Evolutionary conservation across 306 rosid genomes (phyloP).

Genomic region (Urtica urens): DNA sequence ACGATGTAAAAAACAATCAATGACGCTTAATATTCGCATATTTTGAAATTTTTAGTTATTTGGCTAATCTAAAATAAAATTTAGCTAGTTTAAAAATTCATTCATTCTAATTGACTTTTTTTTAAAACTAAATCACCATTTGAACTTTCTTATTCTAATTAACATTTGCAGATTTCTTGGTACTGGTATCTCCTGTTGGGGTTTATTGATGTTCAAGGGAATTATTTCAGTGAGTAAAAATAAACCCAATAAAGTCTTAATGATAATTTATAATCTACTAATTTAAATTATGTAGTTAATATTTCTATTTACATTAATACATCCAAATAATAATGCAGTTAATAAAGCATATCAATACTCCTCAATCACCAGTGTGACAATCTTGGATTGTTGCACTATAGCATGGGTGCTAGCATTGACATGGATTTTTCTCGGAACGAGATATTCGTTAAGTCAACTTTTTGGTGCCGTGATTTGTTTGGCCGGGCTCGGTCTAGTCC

Average conservation of each 20-base stretch:
- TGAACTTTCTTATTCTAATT: not conserved
- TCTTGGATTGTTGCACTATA: conserved; percentile 53
- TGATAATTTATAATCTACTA: too few relatives aligned
- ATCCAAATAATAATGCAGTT: conserved; percentile 31
- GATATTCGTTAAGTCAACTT: conserved; percentile 49
- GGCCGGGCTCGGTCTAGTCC: conserved; percentile 49
- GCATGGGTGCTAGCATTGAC: conserved; percentile 57
- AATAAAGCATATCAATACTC: conserved; percentile 56
- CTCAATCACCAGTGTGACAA: conserved; percentile 55
- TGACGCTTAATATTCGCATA: too few relatives aligned
- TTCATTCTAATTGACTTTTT: too few relatives aligned
- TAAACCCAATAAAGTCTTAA: too few relatives aligned
- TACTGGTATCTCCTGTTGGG: conserved; percentile 61
- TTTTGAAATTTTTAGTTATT: too few relatives aligned
- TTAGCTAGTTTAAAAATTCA: too few relatives aligned
- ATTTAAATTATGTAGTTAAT: not conserved
- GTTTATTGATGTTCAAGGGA: conserved; percentile 60
- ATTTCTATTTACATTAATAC: not conserved
- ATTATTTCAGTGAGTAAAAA: conserved; percentile 38
- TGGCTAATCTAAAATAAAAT: too few relatives aligned
- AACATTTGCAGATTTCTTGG: conserved; percentile 49
- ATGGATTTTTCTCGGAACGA: conserved; percentile 44
- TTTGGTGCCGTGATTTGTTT: conserved; percentile 44
- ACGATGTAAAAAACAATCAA: too few relatives aligned
- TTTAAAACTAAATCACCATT: too few relatives aligned